Base-by-base conservation (phyloP, 2,329 filamentous ascomycete genomes). In the Colletotrichum ledebouriae region DNA sequence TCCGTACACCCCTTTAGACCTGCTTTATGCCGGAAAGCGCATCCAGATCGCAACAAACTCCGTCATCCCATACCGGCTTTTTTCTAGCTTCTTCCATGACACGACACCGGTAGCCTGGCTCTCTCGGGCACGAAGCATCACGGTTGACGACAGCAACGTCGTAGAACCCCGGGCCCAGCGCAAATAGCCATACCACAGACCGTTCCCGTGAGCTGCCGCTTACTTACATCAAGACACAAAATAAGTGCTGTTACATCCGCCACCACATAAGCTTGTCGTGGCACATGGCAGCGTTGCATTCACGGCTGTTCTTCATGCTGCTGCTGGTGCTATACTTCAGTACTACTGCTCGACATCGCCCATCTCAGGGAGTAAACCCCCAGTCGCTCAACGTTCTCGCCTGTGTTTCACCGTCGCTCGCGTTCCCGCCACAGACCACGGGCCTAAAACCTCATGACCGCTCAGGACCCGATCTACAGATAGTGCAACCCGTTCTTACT, bases 251-350 rank as follows among this genome's bases (percentile, higher is more conserved):
- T 61, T 47, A 34, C 57, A 66, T 56, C 63, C 57, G 63, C 17
- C 57, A 47, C 49, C 49, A 41, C 42, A 58, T 34, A 58, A 63
- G 57, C 57, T 61, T 37, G 17, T n/a, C 41, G 49, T 63, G 29
- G 42, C 63, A 63, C 63, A 63, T 63, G 63, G 63, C 63, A 52
- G 33, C 63, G 52, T 42, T 44, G 50, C 63, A 63, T 44, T 20
- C 63, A 50, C 6, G 20, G 11, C 22, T 4, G 53, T n/a, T 17
- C 20, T 41, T 33, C 37, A 49, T 22, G 46, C 20, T 29, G 46
- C 37, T 29, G 25, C 1, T 29, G 25, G 25, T 29, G 25, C 25
- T 29, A 29, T 17, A 17, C 17, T 17, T 17, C 17, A 17, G 17
- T 17, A 17, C 25, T 29, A 29, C 5, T 55, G 47, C 17, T 56